Percentiles rank a stretch among this genome's conserved stretches.
phyloP scores from a whole-genome alignment of 176 grass and related monocot species.

The Chrysopogon serrulatus region DNA sequence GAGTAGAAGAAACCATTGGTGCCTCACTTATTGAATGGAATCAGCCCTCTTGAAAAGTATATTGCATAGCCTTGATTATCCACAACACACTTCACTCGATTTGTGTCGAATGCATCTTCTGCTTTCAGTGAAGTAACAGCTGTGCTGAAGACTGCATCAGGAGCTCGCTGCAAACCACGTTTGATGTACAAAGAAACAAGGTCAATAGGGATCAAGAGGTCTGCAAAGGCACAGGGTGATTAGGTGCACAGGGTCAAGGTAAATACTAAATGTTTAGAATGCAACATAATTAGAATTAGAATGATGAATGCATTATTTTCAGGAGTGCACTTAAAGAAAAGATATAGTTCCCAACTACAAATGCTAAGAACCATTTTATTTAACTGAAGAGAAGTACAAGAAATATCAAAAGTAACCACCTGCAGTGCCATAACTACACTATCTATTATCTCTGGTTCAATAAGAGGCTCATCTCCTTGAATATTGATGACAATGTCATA shows the following conservation, averaged over 20 bases:
- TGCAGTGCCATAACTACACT: conserved; percentile 92
- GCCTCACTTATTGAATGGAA: conserved; percentile 88
- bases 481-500: too few species aligned
- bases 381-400: not conserved
- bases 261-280: not conserved
- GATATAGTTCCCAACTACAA: not conserved
- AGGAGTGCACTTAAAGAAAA: not conserved
- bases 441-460: conserved; percentile 97
- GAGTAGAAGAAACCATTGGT: not conserved
- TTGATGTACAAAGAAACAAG: not conserved
- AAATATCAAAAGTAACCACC: conserved; percentile 37
- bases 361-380: not conserved
- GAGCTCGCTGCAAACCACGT: conserved; percentile 54
- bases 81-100: conserved; percentile 87
- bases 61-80: conserved; percentile 89
- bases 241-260: not conserved
- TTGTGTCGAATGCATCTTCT: conserved; percentile 80
- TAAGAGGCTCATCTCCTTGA: too few species aligned
- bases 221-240: not conserved
- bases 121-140: conserved; percentile 78
- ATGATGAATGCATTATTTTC: not conserved
- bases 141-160: conserved; percentile 97
- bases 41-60: conserved; percentile 90
- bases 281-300: not conserved
- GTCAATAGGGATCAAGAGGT: too few species aligned